Percentiles rank a stretch among this genome's conserved stretches.
Conservation (phyloP, 2,329 filamentous ascomycete genomes). For the Fusarium sp. region DNA sequence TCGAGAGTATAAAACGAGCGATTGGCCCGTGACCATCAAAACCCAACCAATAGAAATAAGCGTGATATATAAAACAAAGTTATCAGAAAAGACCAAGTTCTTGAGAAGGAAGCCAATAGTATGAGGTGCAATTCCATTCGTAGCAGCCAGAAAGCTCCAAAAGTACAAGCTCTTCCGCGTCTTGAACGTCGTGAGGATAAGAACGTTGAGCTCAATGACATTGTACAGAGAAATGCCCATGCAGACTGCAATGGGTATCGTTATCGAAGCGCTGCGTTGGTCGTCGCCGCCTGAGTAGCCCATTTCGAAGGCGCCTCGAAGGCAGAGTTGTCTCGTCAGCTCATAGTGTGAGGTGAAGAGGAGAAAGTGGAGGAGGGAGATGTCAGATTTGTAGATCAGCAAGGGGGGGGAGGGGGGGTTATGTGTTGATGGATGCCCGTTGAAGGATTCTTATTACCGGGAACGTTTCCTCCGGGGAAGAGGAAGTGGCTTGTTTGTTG, state of each 20-base stretch:
- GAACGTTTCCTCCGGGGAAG: neutral
- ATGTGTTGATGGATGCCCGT: neutral
- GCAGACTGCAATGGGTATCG: constrained; percentile 9
- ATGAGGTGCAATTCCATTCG: constrained; percentile 47
- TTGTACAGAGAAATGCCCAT: constrained; percentile 46
- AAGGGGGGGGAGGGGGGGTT: neutral
- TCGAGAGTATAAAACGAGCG: constrained; percentile 69
- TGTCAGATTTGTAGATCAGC: neutral
- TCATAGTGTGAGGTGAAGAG: constrained; percentile 5
- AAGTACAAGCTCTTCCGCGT: constrained; percentile 49
- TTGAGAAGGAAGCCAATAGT: constrained; percentile 59
- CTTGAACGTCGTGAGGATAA: constrained; percentile 48
- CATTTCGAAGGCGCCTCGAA: neutral
- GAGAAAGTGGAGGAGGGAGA: neutral
- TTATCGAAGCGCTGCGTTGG: neutral
- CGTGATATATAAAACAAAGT: constrained; percentile 37
- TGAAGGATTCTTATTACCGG: neutral
- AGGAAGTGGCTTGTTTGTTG: constrained; percentile 4
- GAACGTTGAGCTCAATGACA: constrained; percentile 47
- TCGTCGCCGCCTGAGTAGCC: constrained; percentile 21
- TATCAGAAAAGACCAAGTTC: constrained; percentile 26
- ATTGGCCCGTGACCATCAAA: constrained; percentile 68
- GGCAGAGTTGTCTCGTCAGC: neutral
- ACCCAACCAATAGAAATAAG: constrained; percentile 46
- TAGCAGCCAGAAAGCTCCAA: constrained; percentile 49